Conservation (phyloP, 768 basidiomycete genomes). For the Xerocomellus intermedius region DNA sequence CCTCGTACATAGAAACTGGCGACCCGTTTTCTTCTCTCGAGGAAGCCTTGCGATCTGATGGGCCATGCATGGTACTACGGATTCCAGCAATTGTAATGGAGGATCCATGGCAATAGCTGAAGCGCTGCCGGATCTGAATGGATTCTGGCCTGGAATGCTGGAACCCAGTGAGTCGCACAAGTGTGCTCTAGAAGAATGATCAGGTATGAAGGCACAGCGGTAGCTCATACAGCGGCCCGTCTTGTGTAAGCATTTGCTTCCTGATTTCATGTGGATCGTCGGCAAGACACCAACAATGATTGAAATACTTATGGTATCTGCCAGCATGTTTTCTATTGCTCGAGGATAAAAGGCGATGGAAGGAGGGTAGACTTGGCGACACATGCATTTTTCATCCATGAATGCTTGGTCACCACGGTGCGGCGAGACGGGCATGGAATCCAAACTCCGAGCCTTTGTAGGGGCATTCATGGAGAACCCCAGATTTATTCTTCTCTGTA, state of each 20-base stretch:
- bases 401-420: neutral
- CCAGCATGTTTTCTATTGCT: neutral
- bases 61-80: neutral
- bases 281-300: conserved; percentile 1
- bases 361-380: neutral
- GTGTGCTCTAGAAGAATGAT: neutral
- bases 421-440: neutral
- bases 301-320: neutral
- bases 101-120: neutral
- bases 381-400: neutral
- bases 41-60: neutral
- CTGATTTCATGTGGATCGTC: conserved; percentile 1
- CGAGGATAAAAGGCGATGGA: neutral
- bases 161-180: neutral
- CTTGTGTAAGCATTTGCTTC: neutral
- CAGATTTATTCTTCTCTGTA: neutral
- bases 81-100: neutral
- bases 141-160: neutral
- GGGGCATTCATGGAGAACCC: neutral
- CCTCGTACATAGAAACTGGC: neutral
- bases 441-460: neutral
- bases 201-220: neutral
- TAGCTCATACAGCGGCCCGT: neutral
- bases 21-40: neutral
- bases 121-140: neutral